Evolutionary conservation across 306 rosid species (phyloP).

Genomic region (Cucurbita maxima): DNA sequence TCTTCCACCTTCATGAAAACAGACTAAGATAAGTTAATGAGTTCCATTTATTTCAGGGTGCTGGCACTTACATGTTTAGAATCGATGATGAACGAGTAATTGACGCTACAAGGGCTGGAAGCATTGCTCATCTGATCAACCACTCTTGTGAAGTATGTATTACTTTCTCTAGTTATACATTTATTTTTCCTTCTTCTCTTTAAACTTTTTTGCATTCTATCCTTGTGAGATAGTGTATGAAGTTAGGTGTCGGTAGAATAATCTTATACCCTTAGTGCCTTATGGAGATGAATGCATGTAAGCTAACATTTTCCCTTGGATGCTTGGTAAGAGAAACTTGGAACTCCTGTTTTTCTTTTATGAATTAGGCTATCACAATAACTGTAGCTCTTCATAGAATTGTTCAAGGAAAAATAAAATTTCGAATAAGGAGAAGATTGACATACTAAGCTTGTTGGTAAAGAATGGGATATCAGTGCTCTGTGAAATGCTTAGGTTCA

Average conservation of each 20-base stretch:
- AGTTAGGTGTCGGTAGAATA: neutral
- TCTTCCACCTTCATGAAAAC: neutral
- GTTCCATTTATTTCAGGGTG: slow-evolving; percentile 57
- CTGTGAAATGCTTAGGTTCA: neutral
- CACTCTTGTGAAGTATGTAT: slow-evolving; percentile 90
- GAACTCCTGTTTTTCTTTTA: neutral
- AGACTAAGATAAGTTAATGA: neutral
- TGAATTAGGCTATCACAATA: neutral
- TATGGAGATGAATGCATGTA: neutral
- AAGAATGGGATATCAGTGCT: neutral
- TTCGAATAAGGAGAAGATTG: neutral
- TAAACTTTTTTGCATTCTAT: neutral
- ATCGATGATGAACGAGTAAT: slow-evolving; percentile 88
- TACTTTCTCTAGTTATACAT: neutral
- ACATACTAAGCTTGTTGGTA: neutral
- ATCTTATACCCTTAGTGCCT: neutral
- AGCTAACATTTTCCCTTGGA: neutral
- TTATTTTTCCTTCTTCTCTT: neutral
- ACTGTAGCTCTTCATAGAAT: neutral
- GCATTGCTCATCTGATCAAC: slow-evolving; percentile 96
- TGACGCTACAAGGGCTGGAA: slow-evolving; percentile 97
- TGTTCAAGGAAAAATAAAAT: neutral
- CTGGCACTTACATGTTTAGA: slow-evolving; percentile 98
- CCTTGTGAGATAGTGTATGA: neutral
- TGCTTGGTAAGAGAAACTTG: neutral